Evolutionary conservation across 1,284 basidiomycete species (phyloP).

Genomic region (Austroboletus niveus): DNA sequence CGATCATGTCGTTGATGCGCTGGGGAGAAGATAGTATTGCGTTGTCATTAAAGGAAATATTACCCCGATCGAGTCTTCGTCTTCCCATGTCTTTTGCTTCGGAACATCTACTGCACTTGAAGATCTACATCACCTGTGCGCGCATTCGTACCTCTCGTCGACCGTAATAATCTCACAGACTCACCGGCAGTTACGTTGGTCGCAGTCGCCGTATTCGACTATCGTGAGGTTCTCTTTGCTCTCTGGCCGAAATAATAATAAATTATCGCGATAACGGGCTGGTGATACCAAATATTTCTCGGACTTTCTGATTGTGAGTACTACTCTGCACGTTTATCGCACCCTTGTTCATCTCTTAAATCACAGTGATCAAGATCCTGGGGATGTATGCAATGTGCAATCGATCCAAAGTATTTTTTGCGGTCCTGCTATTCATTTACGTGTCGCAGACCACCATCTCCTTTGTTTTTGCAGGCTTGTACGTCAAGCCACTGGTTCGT

Average conservation of each 20-base stretch:
- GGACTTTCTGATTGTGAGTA: background rate
- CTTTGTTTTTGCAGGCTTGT: background rate
- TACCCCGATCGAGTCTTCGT: too few species aligned
- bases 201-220: background rate
- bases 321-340: too few species aligned
- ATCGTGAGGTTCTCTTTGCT: background rate
- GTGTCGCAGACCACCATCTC: background rate
- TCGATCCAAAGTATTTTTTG: background rate
- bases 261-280: background rate
- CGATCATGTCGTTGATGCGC: too few species aligned
- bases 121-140: too few species aligned
- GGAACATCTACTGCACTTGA: too few species aligned
- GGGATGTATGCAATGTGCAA: background rate
- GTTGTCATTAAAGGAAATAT: too few species aligned
- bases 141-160: too few species aligned
- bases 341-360: background rate
- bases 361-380: background rate
- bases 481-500: background rate
- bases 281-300: background rate
- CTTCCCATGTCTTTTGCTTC: too few species aligned
- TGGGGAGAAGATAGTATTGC: too few species aligned
- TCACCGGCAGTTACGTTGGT: background rate
- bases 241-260: too few species aligned
- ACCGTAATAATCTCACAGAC: too few species aligned
- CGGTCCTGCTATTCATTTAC: background rate